Evolutionary conservation across 2,329 filamentous ascomycete species (phyloP).

Genomic region (Sporothrix curviconia): DNA sequence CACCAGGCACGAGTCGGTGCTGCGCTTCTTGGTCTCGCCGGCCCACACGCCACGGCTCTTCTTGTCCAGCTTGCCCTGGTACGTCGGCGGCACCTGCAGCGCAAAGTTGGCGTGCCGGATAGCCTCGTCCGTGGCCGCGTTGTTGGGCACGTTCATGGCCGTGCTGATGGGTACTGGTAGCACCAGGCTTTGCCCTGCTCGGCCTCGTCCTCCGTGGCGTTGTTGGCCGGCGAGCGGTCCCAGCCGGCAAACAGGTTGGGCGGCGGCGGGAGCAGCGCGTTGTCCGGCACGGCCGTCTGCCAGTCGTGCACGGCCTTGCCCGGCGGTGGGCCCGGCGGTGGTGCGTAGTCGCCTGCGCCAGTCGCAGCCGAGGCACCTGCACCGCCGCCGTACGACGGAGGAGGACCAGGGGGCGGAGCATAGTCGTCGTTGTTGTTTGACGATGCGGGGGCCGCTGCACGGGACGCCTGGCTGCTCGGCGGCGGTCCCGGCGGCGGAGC

Average conservation of each 20-base stretch:
- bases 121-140: slow-evolving; percentile 29
- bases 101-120: slow-evolving; percentile 47
- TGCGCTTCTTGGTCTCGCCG: slow-evolving; percentile 33
- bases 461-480: neutral
- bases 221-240: slow-evolving; percentile 60
- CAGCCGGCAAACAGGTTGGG: slow-evolving; percentile 59
- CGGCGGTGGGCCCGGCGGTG: slow-evolving; percentile 31
- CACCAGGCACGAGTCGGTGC: slow-evolving; percentile 57
- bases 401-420: slow-evolving; percentile 21
- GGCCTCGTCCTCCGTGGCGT: slow-evolving; percentile 44
- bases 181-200: slow-evolving; percentile 63
- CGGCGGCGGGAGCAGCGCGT: slow-evolving; percentile 64
- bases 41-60: slow-evolving; percentile 47
- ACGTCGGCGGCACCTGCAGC: slow-evolving; percentile 45
- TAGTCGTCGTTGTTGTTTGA: slow-evolving; percentile 17
- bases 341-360: slow-evolving; percentile 24
- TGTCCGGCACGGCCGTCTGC: slow-evolving; percentile 65
- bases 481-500: slow-evolving; percentile 21
- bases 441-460: slow-evolving; percentile 10
- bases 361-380: neutral
- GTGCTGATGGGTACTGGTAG: slow-evolving; percentile 53
- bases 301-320: slow-evolving; percentile 52
- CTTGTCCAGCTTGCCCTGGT: slow-evolving; percentile 41
- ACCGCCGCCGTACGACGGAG: slow-evolving; percentile 19
- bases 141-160: slow-evolving; percentile 30